These are phyloP conservation scores for Albatrellus ellisii DNA, from an alignment of 768 basidiomycete genomes.

Conservation along the genomic window DNA sequence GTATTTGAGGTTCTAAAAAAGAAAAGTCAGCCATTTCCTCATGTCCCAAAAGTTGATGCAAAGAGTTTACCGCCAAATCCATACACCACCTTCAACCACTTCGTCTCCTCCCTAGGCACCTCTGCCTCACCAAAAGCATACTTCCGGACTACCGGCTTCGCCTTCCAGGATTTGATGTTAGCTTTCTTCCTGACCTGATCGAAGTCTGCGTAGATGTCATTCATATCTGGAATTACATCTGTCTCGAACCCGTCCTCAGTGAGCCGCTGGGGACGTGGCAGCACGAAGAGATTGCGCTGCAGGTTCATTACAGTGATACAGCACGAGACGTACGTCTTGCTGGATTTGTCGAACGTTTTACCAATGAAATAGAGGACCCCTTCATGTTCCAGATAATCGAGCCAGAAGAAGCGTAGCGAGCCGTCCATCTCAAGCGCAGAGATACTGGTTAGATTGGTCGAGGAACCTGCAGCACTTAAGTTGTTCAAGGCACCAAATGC, in stretches of 20 bases:
- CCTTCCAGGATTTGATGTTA: constrained; percentile 59
- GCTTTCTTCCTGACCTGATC: constrained; percentile 61
- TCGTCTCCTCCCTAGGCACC: constrained; percentile 62
- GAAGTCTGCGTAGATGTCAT: constrained; percentile 76
- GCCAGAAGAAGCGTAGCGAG: constrained; percentile 86
- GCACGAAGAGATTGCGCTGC: constrained; percentile 81
- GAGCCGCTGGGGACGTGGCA: constrained; percentile 60
- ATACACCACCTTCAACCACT: constrained; percentile 93
- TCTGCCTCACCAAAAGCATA: constrained; percentile 87
- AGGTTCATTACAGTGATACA: constrained; percentile 79
- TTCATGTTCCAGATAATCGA: constrained; percentile 83
- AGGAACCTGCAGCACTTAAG: constrained; percentile 15
- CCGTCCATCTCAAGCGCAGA: constrained; percentile 75
- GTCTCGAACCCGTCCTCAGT: constrained; percentile 52
- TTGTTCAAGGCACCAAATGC: constrained; percentile 35
- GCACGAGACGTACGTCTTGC: constrained; percentile 64
- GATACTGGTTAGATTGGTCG: constrained; percentile 26
- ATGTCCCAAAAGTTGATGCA: background rate
- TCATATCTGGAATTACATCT: constrained; percentile 53
- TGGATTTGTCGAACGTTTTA: constrained; percentile 73
- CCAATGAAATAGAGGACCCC: constrained; percentile 84
- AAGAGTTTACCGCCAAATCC: constrained; percentile 55
- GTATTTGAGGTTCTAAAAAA: constrained; percentile 55
- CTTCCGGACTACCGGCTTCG: constrained; percentile 76
- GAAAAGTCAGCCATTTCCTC: background rate